These are phyloP conservation scores for Nothopassalora personata DNA, from an alignment of 2,329 filamentous ascomycete species.

Conservation along the genomic window DNA sequence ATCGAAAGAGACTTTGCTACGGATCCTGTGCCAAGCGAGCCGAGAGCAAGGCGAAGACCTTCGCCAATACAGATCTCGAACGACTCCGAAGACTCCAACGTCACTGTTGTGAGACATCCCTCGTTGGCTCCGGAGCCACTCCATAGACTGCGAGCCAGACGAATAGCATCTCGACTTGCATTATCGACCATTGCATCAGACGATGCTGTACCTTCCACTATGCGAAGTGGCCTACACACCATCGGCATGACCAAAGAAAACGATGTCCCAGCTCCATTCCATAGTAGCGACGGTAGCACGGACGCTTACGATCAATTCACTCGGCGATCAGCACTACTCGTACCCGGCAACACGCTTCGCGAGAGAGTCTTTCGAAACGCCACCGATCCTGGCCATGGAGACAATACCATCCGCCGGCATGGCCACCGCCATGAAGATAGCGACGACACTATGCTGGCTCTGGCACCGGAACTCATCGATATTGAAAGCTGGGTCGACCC, in stretches of 20 bases:
- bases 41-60: constrained; percentile 9
- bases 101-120: constrained; percentile 15
- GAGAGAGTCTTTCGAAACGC: constrained; percentile 5
- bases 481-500: constrained; percentile 24
- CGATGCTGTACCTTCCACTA: constrained; percentile 7
- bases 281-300: constrained; percentile 7
- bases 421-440: constrained; percentile 15
- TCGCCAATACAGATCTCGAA: constrained; percentile 13
- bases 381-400: not conserved
- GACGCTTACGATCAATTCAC: constrained; percentile 3
- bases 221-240: not conserved
- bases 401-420: not conserved
- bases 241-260: constrained; percentile 18
- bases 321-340: constrained; percentile 4
- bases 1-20: constrained; percentile 19
- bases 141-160: constrained; percentile 3
- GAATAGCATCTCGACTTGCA: constrained; percentile 18
- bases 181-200: constrained; percentile 27
- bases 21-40: constrained; percentile 6
- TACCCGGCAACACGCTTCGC: not conserved
- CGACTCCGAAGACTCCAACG: constrained; percentile 16
- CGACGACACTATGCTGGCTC: constrained; percentile 13
- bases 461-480: constrained; percentile 32
- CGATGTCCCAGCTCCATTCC: constrained; percentile 8
- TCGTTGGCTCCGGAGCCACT: constrained; percentile 9